A percentile compares a stretch with the other conserved stretches of the same genome.
phyloP scores from a whole-genome alignment of 352 stramenopile species.

The Phytophthora ohioensis region DNA sequence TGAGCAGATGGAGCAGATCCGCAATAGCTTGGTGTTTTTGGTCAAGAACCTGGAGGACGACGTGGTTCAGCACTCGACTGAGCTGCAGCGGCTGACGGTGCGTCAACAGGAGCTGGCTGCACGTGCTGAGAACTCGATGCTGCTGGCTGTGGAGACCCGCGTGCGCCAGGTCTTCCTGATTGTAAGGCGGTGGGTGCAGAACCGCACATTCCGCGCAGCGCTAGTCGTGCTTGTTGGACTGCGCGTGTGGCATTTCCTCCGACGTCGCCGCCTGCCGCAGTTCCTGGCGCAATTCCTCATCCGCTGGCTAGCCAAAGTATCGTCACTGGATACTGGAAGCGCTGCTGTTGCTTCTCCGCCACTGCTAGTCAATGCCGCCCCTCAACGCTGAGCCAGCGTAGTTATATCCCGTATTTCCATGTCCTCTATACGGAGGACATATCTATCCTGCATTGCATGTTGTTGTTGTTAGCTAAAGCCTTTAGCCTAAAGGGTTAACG shows the following conservation, averaged over 20 bases:
- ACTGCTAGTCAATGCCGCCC: conserved; percentile 9
- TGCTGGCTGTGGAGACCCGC: conserved; percentile 54
- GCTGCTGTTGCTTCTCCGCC: not conserved
- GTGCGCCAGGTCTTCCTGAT: conserved; percentile 44
- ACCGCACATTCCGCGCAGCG: conserved; percentile 60
- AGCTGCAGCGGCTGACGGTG: conserved; percentile 56
- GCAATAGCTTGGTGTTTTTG: conserved; percentile 56
- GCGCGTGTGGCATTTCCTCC: conserved; percentile 64
- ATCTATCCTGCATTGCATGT: conserved; percentile 26
- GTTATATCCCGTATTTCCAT: conserved; percentile 8
- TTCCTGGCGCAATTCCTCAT: conserved; percentile 70
- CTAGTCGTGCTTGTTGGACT: conserved; percentile 58
- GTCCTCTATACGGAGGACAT: conserved; percentile 7
- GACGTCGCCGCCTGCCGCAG: conserved; percentile 59
- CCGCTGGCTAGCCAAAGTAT: conserved; percentile 62
- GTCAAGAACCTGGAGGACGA: conserved; percentile 72
- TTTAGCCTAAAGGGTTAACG: not conserved
- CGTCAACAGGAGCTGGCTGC: conserved; percentile 51
- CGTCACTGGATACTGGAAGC: conserved; percentile 49
- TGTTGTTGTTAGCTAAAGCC: not conserved
- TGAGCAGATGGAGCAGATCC: conserved; percentile 63
- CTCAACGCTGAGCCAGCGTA: conserved; percentile 22
- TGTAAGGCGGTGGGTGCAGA: conserved; percentile 53
- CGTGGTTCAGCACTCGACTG: conserved; percentile 66
- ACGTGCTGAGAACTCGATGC: conserved; percentile 50